phyloP scores from a whole-genome alignment of 1,284 basidiomycete species.

The Leccinum ponderosum region DNA sequence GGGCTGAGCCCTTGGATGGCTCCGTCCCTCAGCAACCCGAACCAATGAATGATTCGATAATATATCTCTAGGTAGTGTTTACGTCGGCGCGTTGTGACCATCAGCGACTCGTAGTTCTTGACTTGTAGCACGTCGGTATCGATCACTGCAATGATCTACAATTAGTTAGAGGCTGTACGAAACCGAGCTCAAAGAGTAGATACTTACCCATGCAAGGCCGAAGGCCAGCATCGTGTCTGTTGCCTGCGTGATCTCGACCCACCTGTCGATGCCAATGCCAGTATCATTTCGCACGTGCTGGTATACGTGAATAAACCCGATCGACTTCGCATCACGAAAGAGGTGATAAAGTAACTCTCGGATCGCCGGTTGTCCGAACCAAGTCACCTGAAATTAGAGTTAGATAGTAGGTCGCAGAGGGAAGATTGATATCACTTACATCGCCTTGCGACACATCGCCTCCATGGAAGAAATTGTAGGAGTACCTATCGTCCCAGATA shows the following conservation, averaged over 20 bases:
- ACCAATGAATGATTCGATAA: background rate
- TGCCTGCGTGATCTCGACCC: background rate
- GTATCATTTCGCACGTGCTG: background rate
- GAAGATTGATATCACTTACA: background rate
- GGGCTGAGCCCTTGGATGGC: background rate
- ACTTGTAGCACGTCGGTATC: background rate
- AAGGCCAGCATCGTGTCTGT: background rate
- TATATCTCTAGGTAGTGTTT: background rate
- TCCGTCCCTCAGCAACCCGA: background rate
- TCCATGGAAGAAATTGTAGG: background rate
- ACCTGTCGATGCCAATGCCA: background rate
- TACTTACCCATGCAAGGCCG: background rate
- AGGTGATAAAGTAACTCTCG: background rate
- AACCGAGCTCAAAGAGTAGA: background rate
- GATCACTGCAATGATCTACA: background rate
- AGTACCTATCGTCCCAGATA: background rate
- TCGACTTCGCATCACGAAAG: background rate
- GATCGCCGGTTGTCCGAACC: background rate
- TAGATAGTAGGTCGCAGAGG: background rate
- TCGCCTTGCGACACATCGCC: background rate
- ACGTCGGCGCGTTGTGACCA: background rate
- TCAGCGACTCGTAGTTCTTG: background rate
- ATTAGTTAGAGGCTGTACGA: background rate
- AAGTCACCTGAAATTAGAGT: background rate
- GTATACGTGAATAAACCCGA: background rate